Base-by-base conservation (phyloP, 768 basidiomycete species). In the Pleurotus ostreatus region DNA sequence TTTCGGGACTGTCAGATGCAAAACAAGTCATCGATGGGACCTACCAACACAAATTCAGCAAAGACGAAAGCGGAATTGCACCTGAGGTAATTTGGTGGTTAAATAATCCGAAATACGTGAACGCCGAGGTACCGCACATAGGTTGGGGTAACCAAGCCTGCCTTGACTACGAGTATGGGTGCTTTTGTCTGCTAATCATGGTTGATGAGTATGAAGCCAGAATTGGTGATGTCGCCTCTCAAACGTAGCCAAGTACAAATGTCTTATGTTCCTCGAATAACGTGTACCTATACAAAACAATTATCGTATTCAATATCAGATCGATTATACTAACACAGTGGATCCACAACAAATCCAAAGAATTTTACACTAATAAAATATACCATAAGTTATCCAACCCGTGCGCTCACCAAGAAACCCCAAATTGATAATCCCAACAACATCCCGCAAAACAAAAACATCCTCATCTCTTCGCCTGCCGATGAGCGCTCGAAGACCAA, bases 381-480 rank as follows among this genome's bases (percentile, higher is more conserved):
- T 34, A 3, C 2, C 3, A 34, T 34, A 34, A 34, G 0, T 34
- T 34, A 34, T 34, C 41, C 41, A 44, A 16, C n/a, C 15, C n/a
- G 41, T 11, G 51, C 38, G 22, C 44, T 47, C 5, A 56, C 67
- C 63, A 54, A 60, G 57, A 58, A 81, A 74, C 23, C 78, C 82
- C 77, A 81, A 81, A 25, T 72, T 65, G 83, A 80, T 57, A 84
- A 68, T 48, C 71, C 65, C 15, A 81, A 71, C 56, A 85, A 61
- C 59, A 79, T 63, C 46, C 71, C 65, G 60, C 79, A 84, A 61
- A 84, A 82, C 46, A 80, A 20, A 38, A 85, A 74, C 76, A 85
- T 73, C 59, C 84, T 74, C 66, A 80, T 76, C 68, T 89, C 88
- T 64, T 89, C 85, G 5, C 88, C 88, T 20, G 88, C 87, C 1